A percentile compares a stretch with the other conserved stretches of the same genome.
These are phyloP conservation scores for Coniophora puteana DNA, from an alignment of 1,284 basidiomycete genomes.

Conservation along the genomic window DNA sequence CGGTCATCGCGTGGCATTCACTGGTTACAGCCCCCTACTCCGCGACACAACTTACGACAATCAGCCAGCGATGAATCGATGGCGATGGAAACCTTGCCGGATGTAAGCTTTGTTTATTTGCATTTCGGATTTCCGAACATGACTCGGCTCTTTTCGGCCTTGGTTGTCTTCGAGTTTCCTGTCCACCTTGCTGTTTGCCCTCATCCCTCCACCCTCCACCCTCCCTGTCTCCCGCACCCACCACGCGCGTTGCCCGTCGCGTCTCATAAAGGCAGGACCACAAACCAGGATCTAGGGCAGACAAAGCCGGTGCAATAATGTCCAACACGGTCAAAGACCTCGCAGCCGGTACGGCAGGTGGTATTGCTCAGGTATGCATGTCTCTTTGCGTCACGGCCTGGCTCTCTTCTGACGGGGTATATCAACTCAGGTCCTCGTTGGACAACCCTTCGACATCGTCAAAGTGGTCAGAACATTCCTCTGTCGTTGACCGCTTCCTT, in stretches of 20 bases:
- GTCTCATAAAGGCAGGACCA: no score
- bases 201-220: no score
- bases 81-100: no score
- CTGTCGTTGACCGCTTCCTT: conserved; percentile 8
- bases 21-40: no score
- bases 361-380: conserved; percentile 75
- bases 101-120: no score
- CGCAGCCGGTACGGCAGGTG: conserved; percentile 82
- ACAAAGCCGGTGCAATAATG: conserved; percentile 29
- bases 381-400: conserved; percentile 2
- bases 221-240: neutral
- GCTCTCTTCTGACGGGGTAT: conserved; percentile 8
- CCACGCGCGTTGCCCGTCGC: neutral
- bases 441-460: conserved; percentile 96
- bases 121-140: no score
- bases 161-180: no score
- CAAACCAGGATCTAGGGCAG: neutral
- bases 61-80: no score
- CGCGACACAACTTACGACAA: no score
- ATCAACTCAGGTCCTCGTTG: conserved; percentile 71
- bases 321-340: conserved; percentile 71
- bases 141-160: no score
- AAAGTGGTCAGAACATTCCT: conserved; percentile 79
- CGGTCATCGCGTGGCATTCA: no score
- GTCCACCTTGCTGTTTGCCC: no score